Base-by-base conservation (phyloP, 2,329 filamentous ascomycete species). In the Alternaria sp. region DNA sequence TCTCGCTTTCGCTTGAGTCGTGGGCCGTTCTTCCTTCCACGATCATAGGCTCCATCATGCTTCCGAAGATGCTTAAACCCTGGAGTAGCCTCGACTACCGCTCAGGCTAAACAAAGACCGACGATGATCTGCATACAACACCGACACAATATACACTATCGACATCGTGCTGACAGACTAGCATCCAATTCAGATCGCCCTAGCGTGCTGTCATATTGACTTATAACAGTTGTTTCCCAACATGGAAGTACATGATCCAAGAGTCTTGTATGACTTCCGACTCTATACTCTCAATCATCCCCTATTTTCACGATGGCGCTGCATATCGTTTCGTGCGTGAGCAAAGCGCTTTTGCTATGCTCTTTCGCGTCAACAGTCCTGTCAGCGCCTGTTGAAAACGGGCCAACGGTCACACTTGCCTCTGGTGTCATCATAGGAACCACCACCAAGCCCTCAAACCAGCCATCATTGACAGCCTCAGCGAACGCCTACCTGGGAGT, bases 401-500 rank as follows among this genome's bases (percentile, higher is more conserved):
- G 11, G 4, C 66, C 66, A 28, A 59, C 55, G 2, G 63, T 68
- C 19, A 60, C 58, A 1, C 51, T 68, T 15, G 50, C 60, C 12
- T 54, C 61, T 12, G 63, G 66, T 21, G 43, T 56, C 3, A 43
- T 68, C 32, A 36, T 66, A 47, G 66, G 66, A 4, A 66, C 61
- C 10, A 47, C 52, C 6, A 61, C 66, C 28, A 59, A 44, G 43
- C 57, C 57, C 19, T 12, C 26, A 7, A 59, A 59, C 21, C 57
- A 68, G 15, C 64, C 64, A 7, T 60, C 58, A 4, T 51, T 67
- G n/a, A 43, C 61, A 6, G 59, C 58, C 19, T 59, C 59, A 28
- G 64, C 64, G 6, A 68, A 68, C 45, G 66, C 54, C 10, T 68
- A 66, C n/a, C 44, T 69, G 19, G 67, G 65, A 46, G 59, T 69